A percentile compares a stretch with the other conserved stretches of the same genome.
Evolutionary conservation across 2,329 filamentous ascomycete species (phyloP).

Genomic region (Phaeosphaeria sp.): DNA sequence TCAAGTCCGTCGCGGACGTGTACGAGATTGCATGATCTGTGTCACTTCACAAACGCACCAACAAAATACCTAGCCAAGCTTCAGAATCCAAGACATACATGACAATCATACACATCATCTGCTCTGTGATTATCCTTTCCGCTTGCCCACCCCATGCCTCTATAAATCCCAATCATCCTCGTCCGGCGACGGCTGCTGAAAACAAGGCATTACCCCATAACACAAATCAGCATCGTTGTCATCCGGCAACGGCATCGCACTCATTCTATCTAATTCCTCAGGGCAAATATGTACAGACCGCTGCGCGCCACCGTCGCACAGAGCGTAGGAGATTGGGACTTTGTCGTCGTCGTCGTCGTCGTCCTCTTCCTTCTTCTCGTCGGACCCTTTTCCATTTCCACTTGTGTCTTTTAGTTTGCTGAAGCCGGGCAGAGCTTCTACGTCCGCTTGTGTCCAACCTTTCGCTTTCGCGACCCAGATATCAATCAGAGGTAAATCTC

Average conservation of each 20-base stretch:
- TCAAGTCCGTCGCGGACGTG: constrained; percentile 76
- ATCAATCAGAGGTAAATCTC: not conserved
- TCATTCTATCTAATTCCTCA: not conserved
- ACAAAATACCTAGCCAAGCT: not conserved
- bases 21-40: constrained; percentile 74
- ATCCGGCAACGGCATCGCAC: not conserved
- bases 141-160: too few relatives aligned
- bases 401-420: too few relatives aligned
- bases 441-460: not conserved
- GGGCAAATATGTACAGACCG: not conserved
- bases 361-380: not conserved
- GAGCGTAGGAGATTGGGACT: not conserved
- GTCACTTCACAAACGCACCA: not conserved
- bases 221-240: not conserved
- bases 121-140: not conserved
- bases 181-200: not conserved
- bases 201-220: not conserved
- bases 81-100: not conserved
- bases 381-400: too few relatives aligned
- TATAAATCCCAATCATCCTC: not conserved
- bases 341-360: not conserved
- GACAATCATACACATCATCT: not conserved
- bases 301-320: not conserved
- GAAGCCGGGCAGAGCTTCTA: not conserved
- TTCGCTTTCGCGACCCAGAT: not conserved